A percentile compares a stretch with the other conserved stretches of the same genome.
These are phyloP conservation scores for Cucumis sativus DNA, from an alignment of 306 rosid species.

Conservation along the genomic window DNA sequence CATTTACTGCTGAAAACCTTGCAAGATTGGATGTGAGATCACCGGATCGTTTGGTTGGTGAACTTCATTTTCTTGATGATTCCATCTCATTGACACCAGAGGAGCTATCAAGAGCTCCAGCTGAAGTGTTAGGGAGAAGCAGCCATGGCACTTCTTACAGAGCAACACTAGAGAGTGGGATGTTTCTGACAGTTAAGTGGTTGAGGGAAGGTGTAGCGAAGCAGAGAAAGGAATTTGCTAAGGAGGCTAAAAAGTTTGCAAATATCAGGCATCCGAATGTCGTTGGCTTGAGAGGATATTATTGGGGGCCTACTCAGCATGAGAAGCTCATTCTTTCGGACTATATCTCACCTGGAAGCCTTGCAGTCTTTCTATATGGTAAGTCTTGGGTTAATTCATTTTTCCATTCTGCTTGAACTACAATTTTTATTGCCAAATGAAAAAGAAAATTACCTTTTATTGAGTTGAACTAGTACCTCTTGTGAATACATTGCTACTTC, in stretches of 20 bases:
- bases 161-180: slow-evolving; percentile 78
- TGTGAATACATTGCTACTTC: neutral
- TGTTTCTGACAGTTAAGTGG: slow-evolving; percentile 91
- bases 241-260: slow-evolving; percentile 91
- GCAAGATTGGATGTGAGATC: slow-evolving; percentile 70
- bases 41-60: slow-evolving; percentile 81
- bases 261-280: slow-evolving; percentile 95
- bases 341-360: slow-evolving; percentile 85
- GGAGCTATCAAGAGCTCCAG: slow-evolving; percentile 92
- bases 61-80: slow-evolving; percentile 90
- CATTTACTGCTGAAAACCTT: slow-evolving; percentile 52
- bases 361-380: slow-evolving; percentile 88
- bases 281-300: slow-evolving; percentile 87
- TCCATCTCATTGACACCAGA: slow-evolving; percentile 65
- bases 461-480: neutral
- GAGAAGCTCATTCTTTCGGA: slow-evolving; percentile 98
- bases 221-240: slow-evolving; percentile 89
- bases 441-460: neutral
- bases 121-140: slow-evolving; percentile 94
- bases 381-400: slow-evolving; percentile 16
- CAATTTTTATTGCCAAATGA: neutral
- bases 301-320: slow-evolving; percentile 99
- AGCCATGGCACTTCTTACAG: slow-evolving; percentile 96
- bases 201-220: slow-evolving; percentile 97
- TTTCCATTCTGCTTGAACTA: slow-evolving; percentile 6